phyloP scores from a whole-genome alignment of 371 early-diverging fungal genomes.

The Syncephalis fuscata region DNA sequence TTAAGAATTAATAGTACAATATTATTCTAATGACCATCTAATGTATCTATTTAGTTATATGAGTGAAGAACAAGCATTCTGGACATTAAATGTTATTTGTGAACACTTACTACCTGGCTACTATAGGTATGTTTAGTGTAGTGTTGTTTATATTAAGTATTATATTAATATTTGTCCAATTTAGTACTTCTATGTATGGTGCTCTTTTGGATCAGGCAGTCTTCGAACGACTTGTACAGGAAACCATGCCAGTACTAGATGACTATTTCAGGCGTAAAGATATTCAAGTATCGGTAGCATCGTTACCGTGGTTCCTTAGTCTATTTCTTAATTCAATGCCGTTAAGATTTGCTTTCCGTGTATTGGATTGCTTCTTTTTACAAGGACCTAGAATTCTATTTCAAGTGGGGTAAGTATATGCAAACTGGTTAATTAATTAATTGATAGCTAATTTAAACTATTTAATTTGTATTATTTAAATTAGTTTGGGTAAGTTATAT shows the following conservation, averaged over 20 bases:
- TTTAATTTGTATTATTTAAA: background rate
- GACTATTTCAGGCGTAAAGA: slow-evolving; percentile 68
- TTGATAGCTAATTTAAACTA: too few relatives aligned
- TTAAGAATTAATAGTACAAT: too few relatives aligned
- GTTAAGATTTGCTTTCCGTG: slow-evolving; percentile 64
- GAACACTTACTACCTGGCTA: slow-evolving; percentile 86
- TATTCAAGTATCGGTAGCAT: slow-evolving; percentile 88
- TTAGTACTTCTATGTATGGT: slow-evolving; percentile 86
- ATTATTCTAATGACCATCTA: background rate
- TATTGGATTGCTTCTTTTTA: slow-evolving; percentile 86
- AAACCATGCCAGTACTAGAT: slow-evolving; percentile 59
- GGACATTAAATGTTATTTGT: slow-evolving; percentile 74
- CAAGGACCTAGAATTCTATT: slow-evolving; percentile 88
- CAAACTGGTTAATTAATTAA: background rate
- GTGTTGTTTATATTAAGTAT: too few relatives aligned
- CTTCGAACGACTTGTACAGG: slow-evolving; percentile 71
- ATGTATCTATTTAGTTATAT: slow-evolving; percentile 44
- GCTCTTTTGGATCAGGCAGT: slow-evolving; percentile 90
- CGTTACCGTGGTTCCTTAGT: slow-evolving; percentile 91
- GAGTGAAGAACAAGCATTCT: slow-evolving; percentile 94
- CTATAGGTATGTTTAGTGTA: slow-evolving; percentile 40
- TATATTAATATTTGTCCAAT: too few relatives aligned
- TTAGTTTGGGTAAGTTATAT: slow-evolving; percentile 1
- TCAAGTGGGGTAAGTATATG: slow-evolving; percentile 57
- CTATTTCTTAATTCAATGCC: slow-evolving; percentile 91